Percentiles rank a stretch among this genome's conserved stretches.
Conservation (phyloP, 805 yeast genomes). For the Myxozyma vanderwaltii region DNA sequence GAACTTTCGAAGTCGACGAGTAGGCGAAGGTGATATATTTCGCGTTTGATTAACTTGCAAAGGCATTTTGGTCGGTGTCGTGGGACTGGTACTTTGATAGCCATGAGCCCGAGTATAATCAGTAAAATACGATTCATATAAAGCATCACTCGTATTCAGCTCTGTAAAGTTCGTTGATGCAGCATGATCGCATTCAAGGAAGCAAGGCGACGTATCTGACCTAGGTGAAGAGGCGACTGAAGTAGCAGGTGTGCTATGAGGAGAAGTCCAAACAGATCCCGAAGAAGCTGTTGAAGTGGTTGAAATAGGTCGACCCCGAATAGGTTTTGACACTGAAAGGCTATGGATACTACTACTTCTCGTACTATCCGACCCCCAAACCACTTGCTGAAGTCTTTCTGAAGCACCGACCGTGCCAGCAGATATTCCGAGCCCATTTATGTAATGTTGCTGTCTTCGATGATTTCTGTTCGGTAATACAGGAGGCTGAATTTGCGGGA, state of each 20-base stretch:
- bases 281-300: constrained; percentile 9
- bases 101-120: not conserved
- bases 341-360: not conserved
- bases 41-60: not conserved
- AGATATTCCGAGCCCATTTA: constrained; percentile 26
- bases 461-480: not conserved
- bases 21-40: constrained; percentile 6
- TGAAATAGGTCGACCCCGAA: constrained; percentile 5
- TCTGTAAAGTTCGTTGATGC: not conserved
- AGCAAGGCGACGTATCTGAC: constrained; percentile 2
- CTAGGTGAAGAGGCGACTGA: constrained; percentile 24
- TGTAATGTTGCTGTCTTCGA: constrained; percentile 7
- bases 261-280: constrained; percentile 6
- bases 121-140: not conserved
- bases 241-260: constrained; percentile 23
- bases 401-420: constrained; percentile 17
- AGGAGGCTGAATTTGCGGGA: constrained; percentile 13
- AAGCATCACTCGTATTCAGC: not conserved
- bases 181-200: not conserved
- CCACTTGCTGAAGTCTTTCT: constrained; percentile 16
- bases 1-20: constrained; percentile 14
- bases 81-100: not conserved
- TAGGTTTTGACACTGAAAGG: not conserved
- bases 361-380: constrained; percentile 7
- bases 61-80: not conserved